Percentiles rank a stretch among this genome's conserved stretches.
phyloP scores from a whole-genome alignment of 1,139 yeast species.

The Blastobotrys apis region DNA sequence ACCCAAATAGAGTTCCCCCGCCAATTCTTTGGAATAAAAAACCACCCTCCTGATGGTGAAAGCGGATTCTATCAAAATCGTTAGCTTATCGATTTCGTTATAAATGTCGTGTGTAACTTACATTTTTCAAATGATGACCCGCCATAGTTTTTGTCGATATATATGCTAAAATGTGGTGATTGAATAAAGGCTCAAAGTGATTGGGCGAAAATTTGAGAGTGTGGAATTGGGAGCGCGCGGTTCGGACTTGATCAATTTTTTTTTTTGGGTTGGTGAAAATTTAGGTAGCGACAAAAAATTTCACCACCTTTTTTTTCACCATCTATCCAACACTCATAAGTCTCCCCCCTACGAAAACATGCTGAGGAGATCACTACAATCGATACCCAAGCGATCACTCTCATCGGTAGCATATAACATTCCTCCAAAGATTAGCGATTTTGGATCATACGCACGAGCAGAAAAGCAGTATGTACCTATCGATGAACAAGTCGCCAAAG shows the following conservation, averaged over 20 bases:
- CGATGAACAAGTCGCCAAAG: constrained; percentile 45
- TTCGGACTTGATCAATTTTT: not conserved
- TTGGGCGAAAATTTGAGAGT: constrained; percentile 11
- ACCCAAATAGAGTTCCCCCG: constrained; percentile 35
- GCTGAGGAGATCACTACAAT: constrained; percentile 1
- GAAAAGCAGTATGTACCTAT: constrained; percentile 24
- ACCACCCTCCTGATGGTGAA: constrained; percentile 45
- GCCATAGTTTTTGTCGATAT: constrained; percentile 10
- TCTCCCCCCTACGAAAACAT: not conserved
- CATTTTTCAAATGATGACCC: constrained; percentile 14
- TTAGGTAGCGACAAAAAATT: not conserved
- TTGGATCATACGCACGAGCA: constrained; percentile 25
- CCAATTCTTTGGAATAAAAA: constrained; percentile 42
- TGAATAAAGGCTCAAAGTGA: constrained; percentile 4
- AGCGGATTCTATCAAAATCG: constrained; percentile 29
- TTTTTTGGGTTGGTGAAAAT: not conserved
- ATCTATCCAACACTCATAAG: not conserved
- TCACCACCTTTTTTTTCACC: not conserved
- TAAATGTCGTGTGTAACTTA: constrained; percentile 3
- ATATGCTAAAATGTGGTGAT: not conserved
- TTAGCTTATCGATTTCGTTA: constrained; percentile 2
- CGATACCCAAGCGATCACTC: not conserved
- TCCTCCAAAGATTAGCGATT: constrained; percentile 29
- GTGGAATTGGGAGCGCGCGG: not conserved
- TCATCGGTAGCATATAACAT: constrained; percentile 10